Percentiles rank a stretch among this genome's conserved stretches.
phyloP scores from a whole-genome alignment of 2,329 filamentous ascomycete species.

The Trichoderma atrobrunneum region DNA sequence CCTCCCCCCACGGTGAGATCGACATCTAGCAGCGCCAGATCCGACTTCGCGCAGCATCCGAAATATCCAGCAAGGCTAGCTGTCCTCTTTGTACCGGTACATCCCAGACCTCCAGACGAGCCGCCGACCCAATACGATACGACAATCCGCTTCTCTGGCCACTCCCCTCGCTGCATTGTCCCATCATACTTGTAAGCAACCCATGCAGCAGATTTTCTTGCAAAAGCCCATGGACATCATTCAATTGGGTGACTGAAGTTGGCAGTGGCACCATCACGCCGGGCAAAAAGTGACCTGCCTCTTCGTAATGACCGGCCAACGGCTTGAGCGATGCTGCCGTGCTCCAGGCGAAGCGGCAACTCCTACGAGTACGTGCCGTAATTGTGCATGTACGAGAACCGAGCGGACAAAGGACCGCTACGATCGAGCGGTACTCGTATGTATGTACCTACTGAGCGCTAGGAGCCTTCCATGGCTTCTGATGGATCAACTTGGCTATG shows the following conservation, averaged over 20 bases:
- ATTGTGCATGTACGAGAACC: neutral
- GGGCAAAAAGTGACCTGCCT: conserved; percentile 4
- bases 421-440: neutral
- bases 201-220: conserved; percentile 14
- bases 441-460: too few relatives aligned
- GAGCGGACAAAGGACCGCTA: neutral
- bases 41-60: conserved; percentile 12
- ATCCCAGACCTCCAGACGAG: neutral
- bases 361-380: neutral
- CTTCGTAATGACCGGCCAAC: conserved; percentile 13
- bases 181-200: conserved; percentile 12
- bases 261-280: conserved; percentile 16
- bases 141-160: neutral
- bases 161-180: conserved; percentile 10
- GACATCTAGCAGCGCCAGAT: conserved; percentile 16
- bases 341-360: conserved; percentile 11
- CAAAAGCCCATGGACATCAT: conserved; percentile 5
- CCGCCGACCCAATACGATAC: neutral
- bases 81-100: neutral
- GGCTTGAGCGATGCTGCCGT: conserved; percentile 11
- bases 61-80: neutral
- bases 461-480: neutral
- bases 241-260: conserved; percentile 5
- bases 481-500: neutral
- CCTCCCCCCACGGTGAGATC: conserved; percentile 5